phyloP scores from a whole-genome alignment of 2,329 filamentous ascomycete species.

The Periconia sp. region DNA sequence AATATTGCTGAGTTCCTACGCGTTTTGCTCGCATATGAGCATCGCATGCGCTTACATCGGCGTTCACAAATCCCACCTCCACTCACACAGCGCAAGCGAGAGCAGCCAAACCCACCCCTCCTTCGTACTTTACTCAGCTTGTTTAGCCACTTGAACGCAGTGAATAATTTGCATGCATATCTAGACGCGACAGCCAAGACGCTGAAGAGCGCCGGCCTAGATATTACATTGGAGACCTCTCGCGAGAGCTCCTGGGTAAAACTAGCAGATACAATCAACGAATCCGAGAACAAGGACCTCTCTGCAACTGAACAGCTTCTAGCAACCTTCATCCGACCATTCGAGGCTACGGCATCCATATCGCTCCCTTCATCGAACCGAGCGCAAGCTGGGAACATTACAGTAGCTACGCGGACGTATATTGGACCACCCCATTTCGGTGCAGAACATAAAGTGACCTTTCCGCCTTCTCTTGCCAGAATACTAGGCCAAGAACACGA shows the following conservation, averaged over 20 bases:
- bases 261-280: constrained; percentile 34
- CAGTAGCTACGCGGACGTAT: constrained; percentile 37
- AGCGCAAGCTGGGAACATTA: constrained; percentile 27
- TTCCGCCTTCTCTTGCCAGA: constrained; percentile 34
- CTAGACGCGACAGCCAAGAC: constrained; percentile 28
- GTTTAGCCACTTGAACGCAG: constrained; percentile 55
- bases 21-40: constrained; percentile 78
- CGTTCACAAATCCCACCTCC: constrained; percentile 70
- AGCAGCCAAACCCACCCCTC: constrained; percentile 61
- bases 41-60: constrained; percentile 74
- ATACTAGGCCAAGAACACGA: constrained; percentile 35
- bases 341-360: constrained; percentile 35
- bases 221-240: constrained; percentile 29
- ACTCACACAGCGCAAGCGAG: constrained; percentile 56
- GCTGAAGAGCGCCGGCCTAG: constrained; percentile 36
- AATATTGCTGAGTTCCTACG: constrained; percentile 71
- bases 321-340: constrained; percentile 34
- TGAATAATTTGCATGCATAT: constrained; percentile 44
- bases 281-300: constrained; percentile 30
- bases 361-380: constrained; percentile 29
- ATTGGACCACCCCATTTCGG: constrained; percentile 43
- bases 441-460: constrained; percentile 39
- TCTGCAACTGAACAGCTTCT: constrained; percentile 41
- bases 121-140: constrained; percentile 64
- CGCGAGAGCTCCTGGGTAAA: constrained; percentile 35